Evolutionary conservation across 345 rosid species (phyloP), one percentile per base, ranked within the genome.

Genomic region (Moricandia arvensis): DNA sequence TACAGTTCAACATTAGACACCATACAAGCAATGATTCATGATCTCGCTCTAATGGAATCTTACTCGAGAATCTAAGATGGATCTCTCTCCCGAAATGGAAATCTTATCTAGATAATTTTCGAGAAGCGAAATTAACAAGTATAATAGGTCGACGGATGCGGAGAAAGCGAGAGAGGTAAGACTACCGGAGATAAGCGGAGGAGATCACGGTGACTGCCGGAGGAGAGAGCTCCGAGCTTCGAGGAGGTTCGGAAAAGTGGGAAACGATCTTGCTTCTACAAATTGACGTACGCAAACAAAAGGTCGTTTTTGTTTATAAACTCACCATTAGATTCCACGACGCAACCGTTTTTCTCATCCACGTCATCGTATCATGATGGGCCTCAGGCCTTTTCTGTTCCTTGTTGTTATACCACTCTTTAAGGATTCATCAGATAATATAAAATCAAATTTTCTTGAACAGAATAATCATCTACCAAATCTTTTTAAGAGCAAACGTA

Each of bases 251-350:
- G 33, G 5, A 7, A 41, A 70, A 18, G 15, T 29, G 29, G 30
- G 34, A 59, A 77, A 66, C 67, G 69, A 78, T 78, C 2, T 21
- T 78, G 73, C 74, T 78, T 78, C 68, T 77, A 58, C 60, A 12
- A 71, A 77, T 65, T 77, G 77, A 59, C 69, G 81, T 78, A 78
- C 81, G 77, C 77, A 65, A 72, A 59, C 59, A 33, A 59, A 59
- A 47, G 27, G 35, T 16, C 15, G 3, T n/a, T 76, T 70, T 31
- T 8, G 12, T 69, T 69, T 65, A 38, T 38, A 65, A 78, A 72
- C 58, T 67, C 29, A 68, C 77, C 51, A 59, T 78, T 78, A 7
- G 81, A 78, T 78, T 78, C 81, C 57, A 72, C 9, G 59, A 79
- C 79, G 78, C 74, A 62, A 79, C 72, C 8, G 59, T 76, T 62